Base-by-base conservation (phyloP, 768 basidiomycete genomes). In the Boletus edulis region DNA sequence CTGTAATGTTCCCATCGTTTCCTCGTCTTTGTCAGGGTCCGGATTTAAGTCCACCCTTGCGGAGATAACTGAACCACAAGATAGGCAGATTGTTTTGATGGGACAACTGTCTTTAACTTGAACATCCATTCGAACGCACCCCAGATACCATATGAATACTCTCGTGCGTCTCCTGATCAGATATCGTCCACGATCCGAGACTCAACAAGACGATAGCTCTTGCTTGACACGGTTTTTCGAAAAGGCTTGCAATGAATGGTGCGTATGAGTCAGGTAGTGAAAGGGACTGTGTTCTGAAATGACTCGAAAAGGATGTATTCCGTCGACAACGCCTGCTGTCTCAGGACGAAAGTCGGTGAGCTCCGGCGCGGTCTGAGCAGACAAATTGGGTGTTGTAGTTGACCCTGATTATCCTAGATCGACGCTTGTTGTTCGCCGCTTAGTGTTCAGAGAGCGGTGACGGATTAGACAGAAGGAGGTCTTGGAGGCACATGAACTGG, bases 181-280 rank as follows among this genome's bases (percentile, higher is more conserved):
- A n/a, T 0, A 20, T 2, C 1, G 14, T 15, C 17, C 10, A 44
- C n/a, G 39, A 27, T 8, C 14, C 24, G 29, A 10, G 64, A 66
- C 20, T 22, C 34, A 9, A 27, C 24, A 9, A 65, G 49, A 18
- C 18, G 56, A 35, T 13, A 3, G 24, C 54, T 5, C 37, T 42
- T 20, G 39, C 45, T 39, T 18, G 51, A 8, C 56, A 55, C 2
- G 55, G 20, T 14, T 52, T n/a, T 61, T 47, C 20, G 1, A 27
- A 49, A 38, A 61, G 39, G 35, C 39, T 49, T 6, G 59, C 40
- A 6, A 58, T 6, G 34, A 62, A 54, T 7, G 64, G 58, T 9
- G 49, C 32, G n/a, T 63, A 66, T 15, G 55, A 34, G 2, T 57
- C 56, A 66, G 8, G 54, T 54, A 17, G 56, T 63, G 24, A 52